Evolutionary conservation across 805 yeast species (phyloP).

Genomic region (Metschnikowia proteae): DNA sequence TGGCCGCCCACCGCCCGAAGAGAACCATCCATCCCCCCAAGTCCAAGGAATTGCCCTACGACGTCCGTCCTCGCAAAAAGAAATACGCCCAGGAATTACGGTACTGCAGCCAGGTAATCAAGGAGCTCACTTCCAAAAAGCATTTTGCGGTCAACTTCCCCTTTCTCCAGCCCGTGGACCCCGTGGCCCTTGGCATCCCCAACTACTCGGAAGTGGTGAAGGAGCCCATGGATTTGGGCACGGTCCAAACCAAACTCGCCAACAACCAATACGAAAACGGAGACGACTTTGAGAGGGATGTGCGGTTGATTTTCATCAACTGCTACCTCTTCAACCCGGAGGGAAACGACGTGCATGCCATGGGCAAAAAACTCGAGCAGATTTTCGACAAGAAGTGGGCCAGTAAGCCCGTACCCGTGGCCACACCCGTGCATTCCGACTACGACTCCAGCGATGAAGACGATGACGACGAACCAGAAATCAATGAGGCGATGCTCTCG

Average conservation of each 20-base stretch:
- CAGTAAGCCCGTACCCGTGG: conserved; percentile 58
- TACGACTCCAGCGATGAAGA: conserved; percentile 40
- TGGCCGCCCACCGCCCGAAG: conserved; percentile 83
- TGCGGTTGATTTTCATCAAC: conserved; percentile 78
- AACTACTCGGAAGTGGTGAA: conserved; percentile 81
- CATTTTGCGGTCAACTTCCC: conserved; percentile 85
- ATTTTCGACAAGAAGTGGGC: conserved; percentile 86
- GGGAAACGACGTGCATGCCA: conserved; percentile 91
- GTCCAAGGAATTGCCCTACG: conserved; percentile 89
- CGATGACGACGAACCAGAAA: conserved; percentile 59
- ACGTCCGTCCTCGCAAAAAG: conserved; percentile 85
- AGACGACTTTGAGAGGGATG: conserved; percentile 81
- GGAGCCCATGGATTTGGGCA: conserved; percentile 92
- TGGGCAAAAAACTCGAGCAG: conserved; percentile 90
- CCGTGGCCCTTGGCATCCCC: conserved; percentile 90
- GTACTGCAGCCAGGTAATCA: conserved; percentile 76
- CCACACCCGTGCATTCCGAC: conserved; percentile 59
- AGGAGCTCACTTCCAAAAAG: conserved; percentile 79
- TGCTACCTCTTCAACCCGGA: conserved; percentile 94
- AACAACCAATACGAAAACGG: conserved; percentile 87
- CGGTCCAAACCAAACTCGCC: conserved; percentile 72
- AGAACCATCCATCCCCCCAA: conserved; percentile 96
- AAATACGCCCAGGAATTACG: conserved; percentile 85
- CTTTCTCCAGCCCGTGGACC: conserved; percentile 90
- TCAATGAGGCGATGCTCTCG: conserved; percentile 47